phyloP scores from a whole-genome alignment of 1,284 basidiomycete species.

The Cutaneotrichosporon daszewskae region DNA sequence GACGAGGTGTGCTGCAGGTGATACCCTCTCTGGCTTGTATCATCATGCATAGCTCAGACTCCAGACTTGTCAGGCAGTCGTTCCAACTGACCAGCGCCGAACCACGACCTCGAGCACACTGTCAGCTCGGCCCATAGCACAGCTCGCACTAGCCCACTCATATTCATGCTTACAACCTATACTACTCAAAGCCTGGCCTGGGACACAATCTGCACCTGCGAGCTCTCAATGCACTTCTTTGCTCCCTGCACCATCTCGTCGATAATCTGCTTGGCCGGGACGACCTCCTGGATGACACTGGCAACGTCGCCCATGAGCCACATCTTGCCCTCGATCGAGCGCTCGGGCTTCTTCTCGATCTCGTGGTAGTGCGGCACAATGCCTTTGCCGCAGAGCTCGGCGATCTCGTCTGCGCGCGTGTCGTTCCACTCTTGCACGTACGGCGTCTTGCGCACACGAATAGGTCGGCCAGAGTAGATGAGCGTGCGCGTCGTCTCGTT shows the following conservation, averaged over 20 bases:
- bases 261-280: slow-evolving; percentile 73
- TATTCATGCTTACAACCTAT: no score
- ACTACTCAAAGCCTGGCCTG: no score
- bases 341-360: slow-evolving; percentile 70
- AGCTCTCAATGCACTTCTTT: slow-evolving; percentile 26
- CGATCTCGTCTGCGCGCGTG: slow-evolving; percentile 43
- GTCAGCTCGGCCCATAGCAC: no score
- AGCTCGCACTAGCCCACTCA: no score
- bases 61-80: no score
- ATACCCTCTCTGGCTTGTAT: no score
- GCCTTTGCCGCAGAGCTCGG: slow-evolving; percentile 67
- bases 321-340: slow-evolving; percentile 57
- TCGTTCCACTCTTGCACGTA: slow-evolving; percentile 68
- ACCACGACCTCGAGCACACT: no score
- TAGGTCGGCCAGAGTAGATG: slow-evolving; percentile 80
- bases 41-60: no score
- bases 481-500: slow-evolving; percentile 61
- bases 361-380: slow-evolving; percentile 67
- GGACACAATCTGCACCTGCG: no score
- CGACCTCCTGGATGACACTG: slow-evolving; percentile 66
- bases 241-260: slow-evolving; percentile 59
- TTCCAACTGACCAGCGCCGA: no score
- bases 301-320: slow-evolving; percentile 79
- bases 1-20: no score
- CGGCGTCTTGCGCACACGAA: slow-evolving; percentile 71